Conservation (phyloP, 2,329 filamentous ascomycete genomes). For the Passalora sequoiae region DNA sequence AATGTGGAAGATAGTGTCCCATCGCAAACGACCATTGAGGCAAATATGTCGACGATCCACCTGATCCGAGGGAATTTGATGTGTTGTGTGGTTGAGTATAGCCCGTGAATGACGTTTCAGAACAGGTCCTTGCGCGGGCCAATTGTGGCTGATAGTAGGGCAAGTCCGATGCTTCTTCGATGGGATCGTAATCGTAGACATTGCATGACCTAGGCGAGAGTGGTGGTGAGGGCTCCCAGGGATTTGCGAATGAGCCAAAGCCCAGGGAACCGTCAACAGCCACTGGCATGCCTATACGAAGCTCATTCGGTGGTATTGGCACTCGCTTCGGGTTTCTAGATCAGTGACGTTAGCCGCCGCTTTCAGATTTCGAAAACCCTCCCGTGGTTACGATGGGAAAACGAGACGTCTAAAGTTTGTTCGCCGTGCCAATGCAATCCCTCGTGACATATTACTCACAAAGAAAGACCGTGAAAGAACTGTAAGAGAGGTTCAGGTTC, state of each 20-base stretch:
- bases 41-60: conserved; percentile 15
- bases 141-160: conserved; percentile 21
- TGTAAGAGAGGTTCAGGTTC: conserved; percentile 7
- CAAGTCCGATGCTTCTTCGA: conserved; percentile 12
- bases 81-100: conserved; percentile 6
- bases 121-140: conserved; percentile 9
- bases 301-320: conserved; percentile 15
- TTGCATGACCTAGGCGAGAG: conserved; percentile 9
- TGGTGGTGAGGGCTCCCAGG: conserved; percentile 16
- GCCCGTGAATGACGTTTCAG: conserved; percentile 7
- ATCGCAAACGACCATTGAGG: conserved; percentile 10
- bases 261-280: conserved; percentile 4
- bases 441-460: too few species aligned
- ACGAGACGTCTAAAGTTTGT: too few species aligned
- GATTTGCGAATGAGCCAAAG: conserved; percentile 2
- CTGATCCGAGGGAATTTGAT: conserved; percentile 18
- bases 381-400: too few species aligned
- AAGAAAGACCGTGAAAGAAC: conserved; percentile 13
- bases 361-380: too few species aligned
- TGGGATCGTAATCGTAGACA: conserved; percentile 20
- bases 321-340: conserved; percentile 14
- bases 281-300: conserved; percentile 8
- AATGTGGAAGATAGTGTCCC: too few species aligned
- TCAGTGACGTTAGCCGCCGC: conserved; percentile 9
- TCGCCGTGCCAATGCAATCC: too few species aligned